Conservation (phyloP, 2,329 filamentous ascomycete species). For the Talaromyces sp. region DNA sequence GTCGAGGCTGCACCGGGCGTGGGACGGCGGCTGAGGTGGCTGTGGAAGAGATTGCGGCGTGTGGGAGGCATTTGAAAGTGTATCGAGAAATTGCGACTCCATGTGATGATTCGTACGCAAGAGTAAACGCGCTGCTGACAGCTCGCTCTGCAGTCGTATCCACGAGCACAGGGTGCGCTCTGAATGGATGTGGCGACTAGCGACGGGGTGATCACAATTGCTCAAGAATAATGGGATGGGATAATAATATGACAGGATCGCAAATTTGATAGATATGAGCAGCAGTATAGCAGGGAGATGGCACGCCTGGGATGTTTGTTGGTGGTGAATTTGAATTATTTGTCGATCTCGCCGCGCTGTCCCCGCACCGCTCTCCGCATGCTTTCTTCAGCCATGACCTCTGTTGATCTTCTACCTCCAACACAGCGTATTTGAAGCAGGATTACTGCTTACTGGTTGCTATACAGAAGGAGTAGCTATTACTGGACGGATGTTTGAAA, state of each 20-base stretch:
- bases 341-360: background rate
- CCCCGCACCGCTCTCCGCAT: background rate
- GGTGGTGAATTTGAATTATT: background rate
- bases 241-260: background rate
- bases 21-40: slow-evolving; percentile 9
- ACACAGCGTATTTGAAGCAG: no score
- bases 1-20: background rate
- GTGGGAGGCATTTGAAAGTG: slow-evolving; percentile 6
- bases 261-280: background rate
- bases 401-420: no score
- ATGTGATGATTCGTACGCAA: background rate
- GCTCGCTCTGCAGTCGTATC: background rate
- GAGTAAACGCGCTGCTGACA: background rate
- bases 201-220: background rate
- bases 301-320: background rate
- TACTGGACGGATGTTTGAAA: no score
- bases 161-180: background rate
- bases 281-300: background rate
- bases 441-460: no score
- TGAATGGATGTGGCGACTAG: background rate
- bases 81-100: background rate
- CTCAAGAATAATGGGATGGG: background rate
- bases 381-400: background rate
- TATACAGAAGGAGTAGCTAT: no score
- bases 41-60: slow-evolving; percentile 10